Evolutionary conservation across 2,329 filamentous ascomycete species (phyloP).

Genomic region (Paecilomyces fulvus): DNA sequence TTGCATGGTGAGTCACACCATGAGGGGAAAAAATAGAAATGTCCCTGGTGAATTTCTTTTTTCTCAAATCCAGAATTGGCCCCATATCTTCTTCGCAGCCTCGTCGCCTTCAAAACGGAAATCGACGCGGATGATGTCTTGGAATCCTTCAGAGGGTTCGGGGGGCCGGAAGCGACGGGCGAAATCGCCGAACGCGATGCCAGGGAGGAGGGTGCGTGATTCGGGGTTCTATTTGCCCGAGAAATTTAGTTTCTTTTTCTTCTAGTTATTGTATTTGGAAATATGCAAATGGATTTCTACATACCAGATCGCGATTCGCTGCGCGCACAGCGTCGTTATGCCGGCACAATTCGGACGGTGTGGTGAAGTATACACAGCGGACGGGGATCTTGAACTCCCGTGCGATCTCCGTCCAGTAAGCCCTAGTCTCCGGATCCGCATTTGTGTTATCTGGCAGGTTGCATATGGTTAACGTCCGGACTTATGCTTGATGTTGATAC

Average conservation of each 20-base stretch:
- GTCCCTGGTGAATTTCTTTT: not conserved
- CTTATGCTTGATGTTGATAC: not conserved
- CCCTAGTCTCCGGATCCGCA: constrained; percentile 65
- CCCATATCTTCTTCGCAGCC: constrained; percentile 64
- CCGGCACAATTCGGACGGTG: constrained; percentile 59
- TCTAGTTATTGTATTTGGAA: not conserved
- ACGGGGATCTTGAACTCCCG: constrained; percentile 63
- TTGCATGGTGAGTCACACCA: not conserved
- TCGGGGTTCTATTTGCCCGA: constrained; percentile 59
- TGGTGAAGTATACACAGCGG: constrained; percentile 78
- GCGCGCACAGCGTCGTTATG: constrained; percentile 85
- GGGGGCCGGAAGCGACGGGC: constrained; percentile 65
- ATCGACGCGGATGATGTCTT: constrained; percentile 65
- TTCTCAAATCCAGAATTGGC: constrained; percentile 58
- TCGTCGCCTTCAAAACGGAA: constrained; percentile 67
- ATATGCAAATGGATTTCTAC: constrained; percentile 9
- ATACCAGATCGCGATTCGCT: constrained; percentile 41
- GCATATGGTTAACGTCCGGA: not conserved
- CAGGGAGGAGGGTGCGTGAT: constrained; percentile 61
- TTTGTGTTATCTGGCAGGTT: constrained; percentile 82
- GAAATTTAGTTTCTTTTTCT: constrained; percentile 4
- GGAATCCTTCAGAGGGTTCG: constrained; percentile 66
- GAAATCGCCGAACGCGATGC: constrained; percentile 72
- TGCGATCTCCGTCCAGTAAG: constrained; percentile 71
- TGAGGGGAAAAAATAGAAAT: not conserved